Evolutionary conservation across 768 basidiomycete genomes (phyloP), one percentile per base, ranked within the genome.

Genomic region (Suillus tomentosus): DNA sequence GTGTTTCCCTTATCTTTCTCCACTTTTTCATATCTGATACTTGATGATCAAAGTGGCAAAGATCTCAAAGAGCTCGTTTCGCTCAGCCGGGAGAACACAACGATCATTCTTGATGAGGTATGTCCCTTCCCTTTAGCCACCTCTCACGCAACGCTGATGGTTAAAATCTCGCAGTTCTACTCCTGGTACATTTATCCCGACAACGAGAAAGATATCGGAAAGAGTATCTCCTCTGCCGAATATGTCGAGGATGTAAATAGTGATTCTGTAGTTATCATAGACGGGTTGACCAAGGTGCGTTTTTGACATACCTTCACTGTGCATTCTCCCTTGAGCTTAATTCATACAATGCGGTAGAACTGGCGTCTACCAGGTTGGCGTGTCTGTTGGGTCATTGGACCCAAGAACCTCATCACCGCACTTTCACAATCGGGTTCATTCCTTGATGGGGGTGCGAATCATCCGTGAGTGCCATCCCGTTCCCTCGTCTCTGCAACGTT

Each of bases 341-440:
- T 51, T 2, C 31, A 5, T 11, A 19, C 19, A 11, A 31, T 34
- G 19, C 10, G 9, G 68, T 72, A 97, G 91, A 95, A 95, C 76
- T 96, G 92, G 90, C 88, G 95, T 70, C 87, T 96, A 62, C 95
- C 95, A 10, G 96, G 96, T 42, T 98, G 94, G 94, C 85, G 96
- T 67, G 81, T 95, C 47, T 96, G 94, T 78, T 94, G 92, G 95
- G 94, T 97, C 39, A 73, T 96, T 24, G 95, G 94, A 0, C 96
- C 95, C 17, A 94, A 91, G 78, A 91, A 92, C 73, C 74, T 97
- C 53, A 82, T 97, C 68, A 88, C 89, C 9, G 95, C 95, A 1
- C 85, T 98, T 48, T 93, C 92, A n/a, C 96, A 98, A 72, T 91
- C 91, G 27, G 92, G 90, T 3, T 94, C 92, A 10, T 97, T 95